A percentile compares a stretch with the other conserved stretches of the same genome.
phyloP scores from a whole-genome alignment of 495 filamentous ascomycete genomes.

The Delitschia confertaspora region DNA sequence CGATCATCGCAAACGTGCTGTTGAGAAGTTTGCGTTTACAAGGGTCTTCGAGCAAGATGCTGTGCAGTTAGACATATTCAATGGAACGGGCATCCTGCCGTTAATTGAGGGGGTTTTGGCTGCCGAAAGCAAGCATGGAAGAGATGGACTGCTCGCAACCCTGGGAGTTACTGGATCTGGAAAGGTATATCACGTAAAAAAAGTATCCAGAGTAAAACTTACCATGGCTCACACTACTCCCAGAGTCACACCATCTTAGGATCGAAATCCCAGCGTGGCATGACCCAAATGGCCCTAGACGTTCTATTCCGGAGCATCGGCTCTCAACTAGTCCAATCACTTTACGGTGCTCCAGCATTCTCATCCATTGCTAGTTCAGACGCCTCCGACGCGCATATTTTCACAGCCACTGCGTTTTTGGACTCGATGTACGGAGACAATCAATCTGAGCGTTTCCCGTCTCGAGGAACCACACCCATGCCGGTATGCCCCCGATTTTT shows the following conservation, averaged over 20 bases:
- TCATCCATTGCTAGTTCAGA: conserved; percentile 67
- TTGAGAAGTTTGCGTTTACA: conserved; percentile 93
- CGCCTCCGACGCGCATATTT: conserved; percentile 73
- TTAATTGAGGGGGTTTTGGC: conserved; percentile 73
- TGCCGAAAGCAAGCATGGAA: conserved; percentile 56
- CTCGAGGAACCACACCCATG: conserved; percentile 75
- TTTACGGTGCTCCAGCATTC: conserved; percentile 52
- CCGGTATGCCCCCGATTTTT: conserved; percentile 45
- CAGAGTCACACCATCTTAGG: conserved; percentile 97
- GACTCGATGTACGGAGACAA: conserved; percentile 68
- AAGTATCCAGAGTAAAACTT: not conserved
- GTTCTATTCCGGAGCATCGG: conserved; percentile 74
- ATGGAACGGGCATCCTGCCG: conserved; percentile 65
- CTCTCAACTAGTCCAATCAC: conserved; percentile 51
- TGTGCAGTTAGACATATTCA: conserved; percentile 77
- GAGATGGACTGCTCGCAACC: conserved; percentile 86
- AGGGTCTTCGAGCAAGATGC: conserved; percentile 82
- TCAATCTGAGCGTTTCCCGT: conserved; percentile 48
- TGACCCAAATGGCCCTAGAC: conserved; percentile 87
- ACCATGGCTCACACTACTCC: conserved; percentile 27
- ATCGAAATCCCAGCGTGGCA: conserved; percentile 71
- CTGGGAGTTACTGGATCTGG: conserved; percentile 92
- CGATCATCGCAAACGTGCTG: conserved; percentile 60
- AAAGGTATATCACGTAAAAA: conserved; percentile 52
- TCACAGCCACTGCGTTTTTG: conserved; percentile 66